Percentiles rank a stretch among this genome's conserved stretches.
phyloP scores from a whole-genome alignment of 352 stramenopile genomes.

The Globisporangium takayamanum region DNA sequence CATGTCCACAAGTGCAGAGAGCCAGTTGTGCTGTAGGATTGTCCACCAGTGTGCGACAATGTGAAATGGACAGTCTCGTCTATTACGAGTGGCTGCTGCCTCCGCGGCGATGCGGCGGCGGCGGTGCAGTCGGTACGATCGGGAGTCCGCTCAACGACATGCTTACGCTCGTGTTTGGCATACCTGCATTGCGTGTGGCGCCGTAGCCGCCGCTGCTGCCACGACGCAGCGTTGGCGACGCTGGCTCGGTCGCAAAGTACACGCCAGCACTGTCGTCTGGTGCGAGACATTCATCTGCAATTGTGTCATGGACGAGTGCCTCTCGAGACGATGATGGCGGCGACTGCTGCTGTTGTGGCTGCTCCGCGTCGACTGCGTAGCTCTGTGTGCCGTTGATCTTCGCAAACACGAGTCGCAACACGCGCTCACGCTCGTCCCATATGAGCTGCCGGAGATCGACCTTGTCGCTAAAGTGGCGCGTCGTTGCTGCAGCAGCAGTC shows the following conservation, averaged over 20 bases:
- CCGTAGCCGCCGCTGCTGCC: constrained; percentile 2
- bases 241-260: constrained; percentile 53
- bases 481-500: neutral
- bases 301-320: neutral
- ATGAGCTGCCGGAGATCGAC: constrained; percentile 86
- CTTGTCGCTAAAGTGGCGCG: constrained; percentile 49
- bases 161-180: constrained; percentile 21
- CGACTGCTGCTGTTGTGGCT: neutral
- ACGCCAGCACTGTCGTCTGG: constrained; percentile 20
- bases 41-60: no score
- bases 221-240: constrained; percentile 5
- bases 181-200: neutral
- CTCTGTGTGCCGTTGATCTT: constrained; percentile 89
- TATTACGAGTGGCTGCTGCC: neutral
- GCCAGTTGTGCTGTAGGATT: no score
- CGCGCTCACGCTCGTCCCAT: constrained; percentile 89
- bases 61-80: neutral
- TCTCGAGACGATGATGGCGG: constrained; percentile 2
- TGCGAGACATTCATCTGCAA: constrained; percentile 6
- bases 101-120: constrained; percentile 1
- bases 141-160: constrained; percentile 57
- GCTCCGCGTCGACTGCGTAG: constrained; percentile 14
- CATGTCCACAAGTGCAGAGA: no score
- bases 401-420: constrained; percentile 90
- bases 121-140: constrained; percentile 24